Percentiles rank a stretch among this genome's conserved stretches.
These are phyloP conservation scores for Collybiopsis luxurians DNA, from an alignment of 768 basidiomycete species.

Conservation along the genomic window DNA sequence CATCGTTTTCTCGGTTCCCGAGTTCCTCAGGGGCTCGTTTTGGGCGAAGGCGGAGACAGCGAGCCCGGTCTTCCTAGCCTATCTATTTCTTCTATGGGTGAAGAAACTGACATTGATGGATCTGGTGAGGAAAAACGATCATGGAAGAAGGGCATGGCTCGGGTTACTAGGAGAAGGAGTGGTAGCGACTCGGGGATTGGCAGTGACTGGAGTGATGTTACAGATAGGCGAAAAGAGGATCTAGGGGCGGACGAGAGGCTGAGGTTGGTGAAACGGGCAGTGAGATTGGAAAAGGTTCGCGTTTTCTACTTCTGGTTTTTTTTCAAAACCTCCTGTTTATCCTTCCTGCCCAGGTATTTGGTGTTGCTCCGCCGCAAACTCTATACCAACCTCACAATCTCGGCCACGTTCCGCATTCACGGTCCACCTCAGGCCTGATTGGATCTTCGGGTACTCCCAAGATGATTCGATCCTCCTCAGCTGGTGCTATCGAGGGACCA, in stretches of 20 bases:
- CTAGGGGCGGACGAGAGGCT: constrained; percentile 74
- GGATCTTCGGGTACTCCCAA: not conserved
- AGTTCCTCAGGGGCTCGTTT: constrained; percentile 68
- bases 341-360: constrained; percentile 64
- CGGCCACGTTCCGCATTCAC: constrained; percentile 19
- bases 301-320: not conserved
- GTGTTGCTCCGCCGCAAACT: constrained; percentile 73
- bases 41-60: constrained; percentile 38
- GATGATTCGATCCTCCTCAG: constrained; percentile 14
- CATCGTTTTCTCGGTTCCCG: constrained; percentile 85
- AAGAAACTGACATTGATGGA: constrained; percentile 13
- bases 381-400: constrained; percentile 67
- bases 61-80: not conserved
- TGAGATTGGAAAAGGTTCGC: constrained; percentile 85
- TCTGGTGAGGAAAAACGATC: constrained; percentile 32
- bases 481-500: not conserved
- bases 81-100: constrained; percentile 26
- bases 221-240: constrained; percentile 68
- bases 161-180: constrained; percentile 42
- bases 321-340: too few species aligned
- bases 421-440: constrained; percentile 4
- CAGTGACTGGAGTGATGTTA: constrained; percentile 48
- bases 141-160: constrained; percentile 33
- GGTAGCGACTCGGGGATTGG: constrained; percentile 49
- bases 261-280: constrained; percentile 72